phyloP scores from a whole-genome alignment of 495 filamentous ascomycete species.

The Tuber brumale region DNA sequence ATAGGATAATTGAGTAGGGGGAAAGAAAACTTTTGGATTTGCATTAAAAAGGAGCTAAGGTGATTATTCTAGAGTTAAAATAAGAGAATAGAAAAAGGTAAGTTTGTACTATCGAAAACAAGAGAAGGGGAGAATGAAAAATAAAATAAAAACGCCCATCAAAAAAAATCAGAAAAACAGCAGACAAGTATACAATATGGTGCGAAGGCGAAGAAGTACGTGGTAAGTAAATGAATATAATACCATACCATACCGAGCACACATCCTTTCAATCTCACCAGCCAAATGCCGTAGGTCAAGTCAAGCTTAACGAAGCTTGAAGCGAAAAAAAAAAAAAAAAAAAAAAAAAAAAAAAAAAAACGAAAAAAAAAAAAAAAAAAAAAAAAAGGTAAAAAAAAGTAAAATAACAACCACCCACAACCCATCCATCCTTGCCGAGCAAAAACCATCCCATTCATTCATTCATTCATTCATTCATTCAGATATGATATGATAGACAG shows the following conservation, averaged over 20 bases:
- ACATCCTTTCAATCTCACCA: not conserved
- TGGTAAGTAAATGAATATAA: not conserved
- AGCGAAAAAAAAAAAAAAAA: not conserved
- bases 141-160: conserved; percentile 16
- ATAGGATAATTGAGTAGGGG: not conserved
- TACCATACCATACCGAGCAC: not conserved
- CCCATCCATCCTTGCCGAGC: not conserved
- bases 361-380: not conserved
- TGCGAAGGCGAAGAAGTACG: not conserved
- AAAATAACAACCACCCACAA: not conserved
- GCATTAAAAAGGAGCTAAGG: not conserved
- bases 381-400: not conserved
- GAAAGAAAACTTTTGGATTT: not conserved
- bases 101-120: not conserved
- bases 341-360: not conserved
- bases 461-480: not conserved
- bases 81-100: not conserved
- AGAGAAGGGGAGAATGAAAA: not conserved
- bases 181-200: not conserved
- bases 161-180: not conserved
- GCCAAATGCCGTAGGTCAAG: not conserved
- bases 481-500: not conserved
- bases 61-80: not conserved
- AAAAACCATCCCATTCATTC: not conserved
- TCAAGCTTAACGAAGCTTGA: not conserved